Conservation (phyloP, 441 rosid genomes). For the Macaranga tanarius region DNA sequence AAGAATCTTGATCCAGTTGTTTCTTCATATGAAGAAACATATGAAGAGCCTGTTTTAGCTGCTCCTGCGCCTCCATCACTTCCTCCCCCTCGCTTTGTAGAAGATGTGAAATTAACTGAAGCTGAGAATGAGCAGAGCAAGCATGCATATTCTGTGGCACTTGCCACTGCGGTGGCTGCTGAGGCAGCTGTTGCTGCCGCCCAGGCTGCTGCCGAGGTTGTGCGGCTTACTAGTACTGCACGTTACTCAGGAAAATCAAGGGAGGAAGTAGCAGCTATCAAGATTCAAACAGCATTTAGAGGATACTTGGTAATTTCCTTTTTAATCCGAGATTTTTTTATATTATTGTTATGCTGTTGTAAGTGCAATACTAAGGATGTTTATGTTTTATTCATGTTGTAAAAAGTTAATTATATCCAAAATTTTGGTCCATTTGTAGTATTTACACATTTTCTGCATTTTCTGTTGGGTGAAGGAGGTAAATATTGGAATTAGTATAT, state of each 20-base stretch:
- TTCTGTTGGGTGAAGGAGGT: not conserved
- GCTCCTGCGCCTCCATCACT: slow-evolving; percentile 19
- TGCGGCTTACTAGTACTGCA: slow-evolving; percentile 54
- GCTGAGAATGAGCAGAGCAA: slow-evolving; percentile 68
- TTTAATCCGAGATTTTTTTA: not conserved
- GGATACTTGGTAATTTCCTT: slow-evolving; percentile 62
- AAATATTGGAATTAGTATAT: not conserved
- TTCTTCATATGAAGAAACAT: slow-evolving; percentile 32
- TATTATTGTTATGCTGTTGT: not conserved
- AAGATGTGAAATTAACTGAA: slow-evolving; percentile 47
- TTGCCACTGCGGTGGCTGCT: slow-evolving; percentile 86
- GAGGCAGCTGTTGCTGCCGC: slow-evolving; percentile 91
- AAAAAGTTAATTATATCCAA: not conserved
- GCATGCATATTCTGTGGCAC: slow-evolving; percentile 76
- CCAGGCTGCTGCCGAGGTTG: slow-evolving; percentile 94
- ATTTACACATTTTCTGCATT: not conserved
- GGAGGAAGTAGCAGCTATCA: slow-evolving; percentile 81
- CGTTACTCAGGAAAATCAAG: slow-evolving; percentile 58
- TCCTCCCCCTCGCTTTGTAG: slow-evolving; percentile 16
- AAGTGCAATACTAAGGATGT: not conserved
- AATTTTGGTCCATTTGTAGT: not conserved
- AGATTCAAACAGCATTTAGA: slow-evolving; percentile 83
- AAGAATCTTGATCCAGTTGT: slow-evolving; percentile 36
- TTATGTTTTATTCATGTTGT: not conserved
- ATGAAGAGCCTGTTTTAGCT: slow-evolving; percentile 34